Evolutionary conservation across 495 filamentous ascomycete genomes (phyloP).

Genomic region (Daldinia caldariorum): DNA sequence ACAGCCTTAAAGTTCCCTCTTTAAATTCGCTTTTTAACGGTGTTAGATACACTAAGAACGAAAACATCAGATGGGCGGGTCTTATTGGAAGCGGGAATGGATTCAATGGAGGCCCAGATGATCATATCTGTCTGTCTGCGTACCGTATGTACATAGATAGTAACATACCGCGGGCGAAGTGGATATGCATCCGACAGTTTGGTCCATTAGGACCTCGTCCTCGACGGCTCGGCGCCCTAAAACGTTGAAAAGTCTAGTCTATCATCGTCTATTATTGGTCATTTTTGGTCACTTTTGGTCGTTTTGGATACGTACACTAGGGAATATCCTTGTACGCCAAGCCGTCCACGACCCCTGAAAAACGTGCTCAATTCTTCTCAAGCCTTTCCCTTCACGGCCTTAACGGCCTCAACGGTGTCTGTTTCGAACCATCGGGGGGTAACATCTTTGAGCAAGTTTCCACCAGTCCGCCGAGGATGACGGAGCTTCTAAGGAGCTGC

Average conservation of each 20-base stretch:
- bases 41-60: background rate
- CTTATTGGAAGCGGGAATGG: background rate
- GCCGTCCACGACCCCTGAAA: slow-evolving; percentile 33
- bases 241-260: slow-evolving; percentile 16
- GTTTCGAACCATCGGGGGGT: slow-evolving; percentile 36
- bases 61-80: background rate
- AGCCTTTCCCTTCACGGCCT: slow-evolving; percentile 33
- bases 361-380: slow-evolving; percentile 50
- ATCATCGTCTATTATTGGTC: slow-evolving; percentile 28
- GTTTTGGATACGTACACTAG: too few species aligned
- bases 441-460: slow-evolving; percentile 40
- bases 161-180: slow-evolving; percentile 24
- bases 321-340: slow-evolving; percentile 32
- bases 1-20: background rate
- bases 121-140: background rate
- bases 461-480: slow-evolving; percentile 15
- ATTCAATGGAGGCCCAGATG: background rate
- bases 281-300: background rate
- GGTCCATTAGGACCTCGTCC: slow-evolving; percentile 30
- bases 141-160: background rate
- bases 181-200: slow-evolving; percentile 27
- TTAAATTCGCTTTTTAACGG: background rate
- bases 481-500: background rate
- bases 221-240: slow-evolving; percentile 32
- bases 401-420: slow-evolving; percentile 27